Base-by-base conservation (phyloP, 2,329 filamentous ascomycete species). In the Chlorencoelia australis region DNA sequence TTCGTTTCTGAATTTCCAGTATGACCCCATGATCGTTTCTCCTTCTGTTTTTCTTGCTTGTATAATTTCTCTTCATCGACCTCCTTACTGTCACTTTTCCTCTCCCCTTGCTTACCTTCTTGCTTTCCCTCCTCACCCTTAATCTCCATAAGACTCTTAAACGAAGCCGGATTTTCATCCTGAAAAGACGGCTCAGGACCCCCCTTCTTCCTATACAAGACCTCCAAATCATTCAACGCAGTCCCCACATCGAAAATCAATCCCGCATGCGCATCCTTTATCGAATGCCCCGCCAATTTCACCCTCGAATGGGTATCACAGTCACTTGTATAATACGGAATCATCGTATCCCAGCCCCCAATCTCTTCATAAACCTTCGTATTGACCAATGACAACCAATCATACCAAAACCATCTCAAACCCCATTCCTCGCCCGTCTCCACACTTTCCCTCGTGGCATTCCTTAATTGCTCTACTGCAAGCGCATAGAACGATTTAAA, bases 261-360 rank as follows among this genome's bases (percentile, higher is more conserved):
- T 10, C 63, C 67, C 3, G 59, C 61, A 5, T 50, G 53, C 3
- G 45, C 54, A 25, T 68, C 61, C 7, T 47, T 44, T 40, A 61
- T 63, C 15, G 15, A 59, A 61, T 33, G 70, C 54, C 27, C 65
- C 55, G 15, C 62, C 65, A 10, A 57, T 59, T n/a, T 51, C 53
- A 70, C 45, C 3, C 68, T 59, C 9, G 56, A 54, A 46, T 71
- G 66, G 57, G 68, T 65, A 45, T 73, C 69, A 53, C 69, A 75
- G 46, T 75, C 70, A 18, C 65, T 68, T 35, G 65, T 60, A 50
- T 74, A 74, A 46, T 66, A 74, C 0, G 69, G 66, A 17, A 76
- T 71, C 36, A 69, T 55, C 1, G 65, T 65, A 46, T 75, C 72
- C 70, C 71, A 75, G 0, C 62, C 67, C n/a, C 70, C 62, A 10